Base-by-base conservation (phyloP, 352 stramenopile genomes). In the Phytophthora vignae region DNA sequence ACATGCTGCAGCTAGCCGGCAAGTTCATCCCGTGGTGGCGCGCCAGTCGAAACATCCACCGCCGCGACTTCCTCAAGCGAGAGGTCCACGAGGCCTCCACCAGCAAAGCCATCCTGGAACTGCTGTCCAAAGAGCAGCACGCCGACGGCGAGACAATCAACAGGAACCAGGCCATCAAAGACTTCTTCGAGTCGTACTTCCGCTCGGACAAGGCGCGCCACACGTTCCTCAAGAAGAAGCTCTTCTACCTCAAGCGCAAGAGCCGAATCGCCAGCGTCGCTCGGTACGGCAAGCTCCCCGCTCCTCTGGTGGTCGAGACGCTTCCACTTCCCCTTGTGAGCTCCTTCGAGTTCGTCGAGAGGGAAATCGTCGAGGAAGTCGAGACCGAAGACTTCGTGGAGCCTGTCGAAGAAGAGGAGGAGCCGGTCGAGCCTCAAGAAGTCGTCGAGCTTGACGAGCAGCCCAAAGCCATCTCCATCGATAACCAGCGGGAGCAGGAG, bases 1-100 rank as follows among this genome's bases (percentile, higher is more conserved):
- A 90, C 54, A 67, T 91, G 42, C 69, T 88, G 9, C 50, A 71
- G n/a, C 58, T 90, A 1, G 80, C 85, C 0, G 68, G 61, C 0
- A 75, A 78, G 44, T 94, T 94, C 63, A 54, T 90, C 8, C 63
- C 75, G 3, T 94, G 87, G 87, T 94, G 85, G 87, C 69, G 58
- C 42, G 62, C 74, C 15, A 48, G 57, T 49, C 66, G 74, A 2
- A 92, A 92, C 40, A 76, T 79, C n/a, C 67, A 84, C 53, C 84
- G 87, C 8, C 62, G 76, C 14, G 76, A 85, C 2, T 91, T 91
- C 48, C 54, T 94, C 14, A 74, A 78, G 22, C 72, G 77, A 22
- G 84, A 92, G 44, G 63, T 80, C 3, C 49, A 78, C 15, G 83
- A 90, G 48, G 86, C 84, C n/a, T 68, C 72, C 8, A 52, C 40